Conservation (phyloP, 768 basidiomycete genomes). For the Rubroboletus satanas region DNA sequence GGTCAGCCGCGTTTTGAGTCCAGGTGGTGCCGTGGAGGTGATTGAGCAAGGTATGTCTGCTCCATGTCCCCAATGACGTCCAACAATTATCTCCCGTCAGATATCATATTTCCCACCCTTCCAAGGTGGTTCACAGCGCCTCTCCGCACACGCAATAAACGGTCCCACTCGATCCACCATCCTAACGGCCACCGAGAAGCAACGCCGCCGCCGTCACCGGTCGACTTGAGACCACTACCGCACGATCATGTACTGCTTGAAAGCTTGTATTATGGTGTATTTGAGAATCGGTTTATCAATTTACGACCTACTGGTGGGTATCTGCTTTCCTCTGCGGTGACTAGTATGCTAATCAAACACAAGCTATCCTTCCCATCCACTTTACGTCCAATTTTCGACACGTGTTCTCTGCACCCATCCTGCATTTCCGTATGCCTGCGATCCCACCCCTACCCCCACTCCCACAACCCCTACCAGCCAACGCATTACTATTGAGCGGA, state of each 20-base stretch:
- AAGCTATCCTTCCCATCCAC: conserved; percentile 65
- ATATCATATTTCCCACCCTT: conserved; percentile 70
- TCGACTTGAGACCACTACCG: conserved; percentile 34
- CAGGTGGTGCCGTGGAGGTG: conserved; percentile 68
- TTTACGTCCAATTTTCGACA: conserved; percentile 70
- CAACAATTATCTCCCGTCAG: conserved; percentile 33
- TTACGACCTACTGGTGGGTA: conserved; percentile 59
- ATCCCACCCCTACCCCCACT: conserved; percentile 57
- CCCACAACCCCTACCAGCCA: conserved; percentile 29
- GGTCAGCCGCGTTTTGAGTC: conserved; percentile 63
- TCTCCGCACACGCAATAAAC: conserved; percentile 50
- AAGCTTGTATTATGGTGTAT: conserved; percentile 61
- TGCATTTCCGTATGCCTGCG: conserved; percentile 67
- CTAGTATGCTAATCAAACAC: conserved; percentile 7
- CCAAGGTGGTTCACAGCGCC: conserved; percentile 77
- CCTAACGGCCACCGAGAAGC: conserved; percentile 40
- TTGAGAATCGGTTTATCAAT: conserved; percentile 70
- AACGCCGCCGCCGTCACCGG: conserved; percentile 32
- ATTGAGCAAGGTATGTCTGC: conserved; percentile 61
- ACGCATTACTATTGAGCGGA: conserved; percentile 18
- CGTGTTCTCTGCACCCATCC: conserved; percentile 55
- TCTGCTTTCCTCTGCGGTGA: neutral
- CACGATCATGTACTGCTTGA: conserved; percentile 74
- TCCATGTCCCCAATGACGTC: neutral
- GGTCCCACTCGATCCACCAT: conserved; percentile 47